Evolutionary conservation across 768 basidiomycete species (phyloP).

Genomic region (Lactifluus echinatus): DNA sequence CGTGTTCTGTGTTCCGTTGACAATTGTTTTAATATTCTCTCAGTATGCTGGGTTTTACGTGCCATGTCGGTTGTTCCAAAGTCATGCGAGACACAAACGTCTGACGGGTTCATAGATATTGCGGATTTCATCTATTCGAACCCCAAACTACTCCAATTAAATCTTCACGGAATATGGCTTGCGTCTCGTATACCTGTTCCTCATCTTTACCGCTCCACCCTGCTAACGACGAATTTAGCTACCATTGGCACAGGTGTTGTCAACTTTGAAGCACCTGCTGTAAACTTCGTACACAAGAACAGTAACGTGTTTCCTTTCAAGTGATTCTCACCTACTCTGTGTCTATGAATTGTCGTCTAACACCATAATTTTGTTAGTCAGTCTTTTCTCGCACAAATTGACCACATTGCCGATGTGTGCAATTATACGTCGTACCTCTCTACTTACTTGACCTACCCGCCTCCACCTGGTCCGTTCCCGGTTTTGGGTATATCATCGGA

Average conservation of each 20-base stretch:
- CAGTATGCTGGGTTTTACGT: conserved; percentile 17
- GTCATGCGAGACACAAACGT: not conserved
- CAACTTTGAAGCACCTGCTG: not conserved
- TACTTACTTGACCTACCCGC: conserved; percentile 14
- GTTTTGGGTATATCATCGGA: conserved; percentile 8
- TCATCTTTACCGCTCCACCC: not conserved
- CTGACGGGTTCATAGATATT: conserved; percentile 4
- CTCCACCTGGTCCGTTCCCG: conserved; percentile 16
- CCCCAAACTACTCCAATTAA: conserved; percentile 3
- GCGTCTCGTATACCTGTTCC: conserved; percentile 8
- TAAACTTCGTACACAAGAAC: conserved; percentile 10
- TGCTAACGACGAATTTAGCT: not conserved
- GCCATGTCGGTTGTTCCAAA: conserved; percentile 8
- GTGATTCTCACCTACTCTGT: not conserved
- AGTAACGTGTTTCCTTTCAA: conserved; percentile 14
- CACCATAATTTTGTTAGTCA: conserved; percentile 2
- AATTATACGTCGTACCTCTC: conserved; percentile 12
- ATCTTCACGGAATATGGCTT: conserved; percentile 16
- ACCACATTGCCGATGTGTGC: conserved; percentile 9
- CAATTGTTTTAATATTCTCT: not conserved
- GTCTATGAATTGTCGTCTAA: not conserved
- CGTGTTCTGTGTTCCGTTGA: not conserved
- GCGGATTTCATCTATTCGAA: conserved; percentile 18
- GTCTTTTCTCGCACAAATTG: conserved; percentile 14
- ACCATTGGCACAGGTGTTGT: not conserved